Conservation (phyloP, 345 rosid genomes). For the Linum lewisii region DNA sequence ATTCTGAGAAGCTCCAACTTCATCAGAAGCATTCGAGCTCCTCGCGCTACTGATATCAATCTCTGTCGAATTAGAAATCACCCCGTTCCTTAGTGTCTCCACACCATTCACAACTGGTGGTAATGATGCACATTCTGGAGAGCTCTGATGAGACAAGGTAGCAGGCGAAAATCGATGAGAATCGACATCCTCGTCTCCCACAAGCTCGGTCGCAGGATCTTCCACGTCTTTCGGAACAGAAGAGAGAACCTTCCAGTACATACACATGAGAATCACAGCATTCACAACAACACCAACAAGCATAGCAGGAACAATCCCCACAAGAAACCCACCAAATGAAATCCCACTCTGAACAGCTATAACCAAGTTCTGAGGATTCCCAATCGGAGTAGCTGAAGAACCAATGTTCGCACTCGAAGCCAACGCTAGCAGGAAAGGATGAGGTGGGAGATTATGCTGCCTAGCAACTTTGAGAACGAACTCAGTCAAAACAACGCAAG, state of each 20-base stretch:
- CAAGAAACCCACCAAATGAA: conserved; percentile 47
- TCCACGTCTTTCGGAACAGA: conserved; percentile 45
- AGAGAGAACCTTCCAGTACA: conserved; percentile 64
- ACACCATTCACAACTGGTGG: conserved; percentile 14
- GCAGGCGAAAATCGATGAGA: conserved; percentile 71
- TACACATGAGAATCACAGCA: conserved; percentile 39
- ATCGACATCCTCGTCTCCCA: conserved; percentile 39
- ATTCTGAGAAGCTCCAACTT: conserved; percentile 11
- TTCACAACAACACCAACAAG: conserved; percentile 49
- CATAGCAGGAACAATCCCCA: conserved; percentile 63
- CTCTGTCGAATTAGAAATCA: conserved; percentile 18
- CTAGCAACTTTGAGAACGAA: conserved; percentile 72
- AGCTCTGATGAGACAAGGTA: conserved; percentile 48
- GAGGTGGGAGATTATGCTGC: conserved; percentile 73
- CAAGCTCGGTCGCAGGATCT: conserved; percentile 28
- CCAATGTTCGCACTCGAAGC: conserved; percentile 88
- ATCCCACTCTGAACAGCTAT: conserved; percentile 64
- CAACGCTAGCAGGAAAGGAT: conserved; percentile 65
- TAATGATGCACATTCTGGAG: conserved; percentile 22
- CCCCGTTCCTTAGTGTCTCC: conserved; percentile 40
- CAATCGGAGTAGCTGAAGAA: conserved; percentile 78
- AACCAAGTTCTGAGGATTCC: conserved; percentile 82
- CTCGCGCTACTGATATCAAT: conserved; percentile 34
- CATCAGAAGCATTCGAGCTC: conserved; percentile 38
- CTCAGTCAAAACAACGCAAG: conserved; percentile 73